A percentile compares a stretch with the other conserved stretches of the same genome.
These are phyloP conservation scores for Hymenoscyphus scutula DNA, from an alignment of 2,329 filamentous ascomycete genomes.

Conservation along the genomic window DNA sequence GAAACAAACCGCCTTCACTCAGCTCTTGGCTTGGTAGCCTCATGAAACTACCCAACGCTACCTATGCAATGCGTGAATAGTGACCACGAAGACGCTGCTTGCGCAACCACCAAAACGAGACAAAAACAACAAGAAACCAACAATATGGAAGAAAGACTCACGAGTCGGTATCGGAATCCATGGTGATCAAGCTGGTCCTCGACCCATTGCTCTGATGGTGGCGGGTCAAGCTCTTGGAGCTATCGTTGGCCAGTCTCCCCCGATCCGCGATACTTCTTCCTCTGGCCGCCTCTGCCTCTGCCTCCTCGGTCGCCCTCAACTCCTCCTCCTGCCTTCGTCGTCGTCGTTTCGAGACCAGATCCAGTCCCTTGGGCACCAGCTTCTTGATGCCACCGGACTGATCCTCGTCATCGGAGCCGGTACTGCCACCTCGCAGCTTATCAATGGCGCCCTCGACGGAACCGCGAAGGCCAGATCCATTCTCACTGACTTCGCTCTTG, in stretches of 20 bases:
- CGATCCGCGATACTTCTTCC: constrained; percentile 35
- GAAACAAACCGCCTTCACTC: not conserved
- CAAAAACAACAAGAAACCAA: not conserved
- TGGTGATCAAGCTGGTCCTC: constrained; percentile 32
- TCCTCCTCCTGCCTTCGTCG: constrained; percentile 46
- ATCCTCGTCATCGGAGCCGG: constrained; percentile 23
- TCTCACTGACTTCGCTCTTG: constrained; percentile 29
- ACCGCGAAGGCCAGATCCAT: constrained; percentile 20
- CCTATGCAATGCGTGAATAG: not conserved
- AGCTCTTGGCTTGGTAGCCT: not conserved
- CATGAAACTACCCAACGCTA: not conserved
- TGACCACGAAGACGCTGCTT: not conserved
- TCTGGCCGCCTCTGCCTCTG: constrained; percentile 31
- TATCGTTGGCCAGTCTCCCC: constrained; percentile 34
- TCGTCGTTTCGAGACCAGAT: constrained; percentile 46
- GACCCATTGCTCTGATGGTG: constrained; percentile 12
- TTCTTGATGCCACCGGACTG: constrained; percentile 45
- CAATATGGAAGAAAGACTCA: constrained; percentile 27
- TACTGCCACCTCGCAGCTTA: constrained; percentile 24
- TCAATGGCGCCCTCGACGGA: constrained; percentile 30
- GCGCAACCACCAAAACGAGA: not conserved
- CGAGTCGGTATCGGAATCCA: constrained; percentile 37
- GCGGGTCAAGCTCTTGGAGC: not conserved
- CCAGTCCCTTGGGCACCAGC: constrained; percentile 52
- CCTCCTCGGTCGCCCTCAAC: constrained; percentile 34